Evolutionary conservation across 2,329 filamentous ascomycete species (phyloP).

Genomic region (Alternaria infectoria): DNA sequence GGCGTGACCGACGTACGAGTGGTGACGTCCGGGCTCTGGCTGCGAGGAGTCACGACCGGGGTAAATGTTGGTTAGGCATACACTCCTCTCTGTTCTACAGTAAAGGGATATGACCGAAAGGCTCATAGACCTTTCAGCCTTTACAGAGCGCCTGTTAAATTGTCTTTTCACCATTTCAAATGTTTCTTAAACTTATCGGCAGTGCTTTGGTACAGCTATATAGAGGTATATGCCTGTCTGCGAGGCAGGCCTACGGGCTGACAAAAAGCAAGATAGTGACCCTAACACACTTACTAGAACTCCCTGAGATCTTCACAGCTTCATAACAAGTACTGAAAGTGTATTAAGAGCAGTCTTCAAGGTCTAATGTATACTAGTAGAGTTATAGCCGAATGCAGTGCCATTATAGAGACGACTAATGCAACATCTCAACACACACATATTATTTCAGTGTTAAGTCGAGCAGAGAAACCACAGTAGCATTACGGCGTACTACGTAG

Average conservation of each 20-base stretch:
- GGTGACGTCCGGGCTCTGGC: background rate
- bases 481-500: background rate
- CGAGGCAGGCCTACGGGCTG: background rate
- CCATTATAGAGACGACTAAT: background rate
- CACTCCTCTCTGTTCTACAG: too few species aligned
- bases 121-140: background rate
- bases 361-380: background rate
- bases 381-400: background rate
- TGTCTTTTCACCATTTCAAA: background rate
- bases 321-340: background rate
- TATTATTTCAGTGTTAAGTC: background rate
- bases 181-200: background rate
- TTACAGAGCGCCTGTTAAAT: background rate
- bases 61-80: background rate
- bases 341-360: background rate
- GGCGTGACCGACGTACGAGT: background rate
- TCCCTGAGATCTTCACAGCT: background rate
- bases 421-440: background rate
- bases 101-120: background rate
- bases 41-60: background rate
- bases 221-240: background rate
- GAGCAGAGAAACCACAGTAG: background rate
- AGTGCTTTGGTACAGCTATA: background rate
- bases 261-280: background rate
- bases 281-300: background rate